phyloP scores from a whole-genome alignment of 257 asterid species.

The Ocimum tenuiflorum region DNA sequence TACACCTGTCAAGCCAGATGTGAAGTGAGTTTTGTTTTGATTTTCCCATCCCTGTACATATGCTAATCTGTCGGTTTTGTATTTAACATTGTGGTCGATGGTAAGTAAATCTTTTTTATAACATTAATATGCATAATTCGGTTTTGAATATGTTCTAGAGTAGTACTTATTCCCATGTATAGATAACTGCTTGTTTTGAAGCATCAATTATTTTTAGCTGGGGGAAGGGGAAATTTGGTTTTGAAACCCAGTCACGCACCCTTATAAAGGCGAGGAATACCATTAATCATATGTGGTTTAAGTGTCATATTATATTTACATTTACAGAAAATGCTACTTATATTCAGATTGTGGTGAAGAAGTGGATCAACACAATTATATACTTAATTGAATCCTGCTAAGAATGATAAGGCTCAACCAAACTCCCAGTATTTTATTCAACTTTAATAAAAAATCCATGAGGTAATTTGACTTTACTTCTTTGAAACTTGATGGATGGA shows the following conservation, averaged over 20 bases:
- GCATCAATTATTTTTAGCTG: not conserved
- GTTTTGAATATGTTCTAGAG: not conserved
- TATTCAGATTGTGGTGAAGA: not conserved
- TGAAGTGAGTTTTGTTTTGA: constrained; percentile 48
- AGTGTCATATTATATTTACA: not conserved
- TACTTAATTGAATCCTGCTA: not conserved
- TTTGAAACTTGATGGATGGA: not conserved
- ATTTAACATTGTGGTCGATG: not conserved
- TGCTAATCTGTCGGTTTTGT: constrained; percentile 4
- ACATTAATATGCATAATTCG: not conserved
- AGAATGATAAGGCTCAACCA: not conserved
- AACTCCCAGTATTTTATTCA: not conserved
- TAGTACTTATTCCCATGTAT: not conserved
- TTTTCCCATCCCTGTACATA: not conserved
- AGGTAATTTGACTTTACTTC: not conserved
- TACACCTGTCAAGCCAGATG: constrained; percentile 79
- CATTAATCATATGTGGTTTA: not conserved
- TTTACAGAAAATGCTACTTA: not conserved
- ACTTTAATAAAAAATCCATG: not conserved
- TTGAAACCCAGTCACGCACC: no score
- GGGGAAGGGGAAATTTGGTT: not conserved
- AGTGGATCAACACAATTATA: not conserved
- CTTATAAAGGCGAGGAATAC: no score
- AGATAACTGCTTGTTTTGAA: not conserved
- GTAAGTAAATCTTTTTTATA: not conserved